Base-by-base conservation (phyloP, 345 rosid species). In the Conringia planisiliqua region DNA sequence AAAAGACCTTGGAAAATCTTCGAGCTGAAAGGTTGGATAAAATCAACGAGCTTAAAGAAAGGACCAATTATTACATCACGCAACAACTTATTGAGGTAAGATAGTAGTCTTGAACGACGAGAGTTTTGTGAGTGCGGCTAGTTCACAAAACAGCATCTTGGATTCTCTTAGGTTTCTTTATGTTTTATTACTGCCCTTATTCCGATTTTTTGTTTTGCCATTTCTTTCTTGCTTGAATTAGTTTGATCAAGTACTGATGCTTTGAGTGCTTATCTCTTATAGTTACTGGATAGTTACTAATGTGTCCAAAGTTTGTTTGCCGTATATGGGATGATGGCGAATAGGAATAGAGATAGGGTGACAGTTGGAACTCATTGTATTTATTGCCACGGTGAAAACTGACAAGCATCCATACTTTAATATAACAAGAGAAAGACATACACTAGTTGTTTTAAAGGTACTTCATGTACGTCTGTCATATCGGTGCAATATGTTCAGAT, bases 51-150 rank as follows among this genome's bases (percentile, higher is more conserved):
- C 96, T 95, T 72, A 95, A 95, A 77, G 99, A 95, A 83, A 86
- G 79, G 79, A 95, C 96, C 65, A 95, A 95, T 81, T 92, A 90
- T 80, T 92, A 95, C 77, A 82, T 85, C 48, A 95, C 97, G 4
- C 98, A 95, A 56, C 96, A 89, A 76, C 90, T 95, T 77, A 95
- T 95, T 84, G 94, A 95, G 98, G 99, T 92, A 50, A 75, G 4
- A 6, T 2, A 6, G 10, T 64, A 29, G 68, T 39, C 56, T 47
- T 64, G 40, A 77, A 46, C 59, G 7, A 18, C 11, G n/a, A 29
- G 4, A 26, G 0, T 38, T 35, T n/a, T 67, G 40, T 16, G 33
- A 7, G 17, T 68, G 38, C 6, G 38, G 20, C 20, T 59, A 3
- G 18, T 26, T 47, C 44, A 40, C 63, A 35, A 17, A 10, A 14